Conservation (phyloP, 495 filamentous ascomycete genomes). For the Penicillium simplicissimum region DNA sequence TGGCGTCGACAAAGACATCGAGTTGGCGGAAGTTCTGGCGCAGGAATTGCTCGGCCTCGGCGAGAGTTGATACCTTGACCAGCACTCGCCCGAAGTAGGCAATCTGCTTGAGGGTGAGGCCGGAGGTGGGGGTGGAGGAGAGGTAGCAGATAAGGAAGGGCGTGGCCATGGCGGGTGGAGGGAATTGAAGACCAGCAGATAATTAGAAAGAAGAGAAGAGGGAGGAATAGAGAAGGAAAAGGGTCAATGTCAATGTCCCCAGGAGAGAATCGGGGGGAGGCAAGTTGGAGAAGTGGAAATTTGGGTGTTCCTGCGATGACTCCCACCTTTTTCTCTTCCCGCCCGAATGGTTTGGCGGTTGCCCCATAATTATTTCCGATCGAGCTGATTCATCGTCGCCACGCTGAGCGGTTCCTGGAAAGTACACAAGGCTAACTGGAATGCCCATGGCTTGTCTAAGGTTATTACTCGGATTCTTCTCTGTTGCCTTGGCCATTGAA, state of each 20-base stretch:
- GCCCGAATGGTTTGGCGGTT: neutral
- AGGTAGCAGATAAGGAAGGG: constrained; percentile 52
- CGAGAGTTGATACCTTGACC: constrained; percentile 60
- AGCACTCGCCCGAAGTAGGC: constrained; percentile 77
- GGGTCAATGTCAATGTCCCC: constrained; percentile 11
- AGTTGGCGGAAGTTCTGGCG: constrained; percentile 65
- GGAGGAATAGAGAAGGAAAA: neutral
- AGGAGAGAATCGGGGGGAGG: neutral
- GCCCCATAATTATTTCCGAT: neutral
- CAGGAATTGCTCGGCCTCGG: constrained; percentile 68
- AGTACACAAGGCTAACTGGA: neutral
- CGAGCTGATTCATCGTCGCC: neutral
- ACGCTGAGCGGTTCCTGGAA: neutral
- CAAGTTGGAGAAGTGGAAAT: constrained; percentile 3
- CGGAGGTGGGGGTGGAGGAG: constrained; percentile 43
- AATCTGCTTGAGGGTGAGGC: constrained; percentile 67
- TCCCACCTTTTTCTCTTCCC: constrained; percentile 10
- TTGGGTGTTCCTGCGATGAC: constrained; percentile 21
- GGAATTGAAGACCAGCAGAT: constrained; percentile 7
- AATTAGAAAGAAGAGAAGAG: constrained; percentile 7
- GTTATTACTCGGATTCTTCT: neutral
- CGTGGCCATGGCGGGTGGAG: constrained; percentile 46
- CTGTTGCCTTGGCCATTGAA: neutral
- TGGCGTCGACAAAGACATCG: constrained; percentile 74
- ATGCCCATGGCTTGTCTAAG: neutral